Evolutionary conservation across 2,329 filamentous ascomycete genomes (phyloP), one percentile per base, ranked within the genome.

Genomic region (Trichoderma gracile): DNA sequence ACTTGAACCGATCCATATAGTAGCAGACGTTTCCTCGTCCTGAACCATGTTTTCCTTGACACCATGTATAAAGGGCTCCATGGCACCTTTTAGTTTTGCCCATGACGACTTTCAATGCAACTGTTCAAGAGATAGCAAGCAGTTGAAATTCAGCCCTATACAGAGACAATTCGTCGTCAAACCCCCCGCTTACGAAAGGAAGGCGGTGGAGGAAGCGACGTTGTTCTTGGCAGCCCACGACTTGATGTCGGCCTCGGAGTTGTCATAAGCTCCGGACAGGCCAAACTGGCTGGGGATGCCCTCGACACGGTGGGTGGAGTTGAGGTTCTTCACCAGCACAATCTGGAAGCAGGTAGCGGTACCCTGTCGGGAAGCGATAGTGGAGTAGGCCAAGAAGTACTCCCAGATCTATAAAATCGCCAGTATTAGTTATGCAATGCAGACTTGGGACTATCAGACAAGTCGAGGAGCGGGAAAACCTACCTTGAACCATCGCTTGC

Each of bases 401-500:
- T 96, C 92, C 92, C 93, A 96, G 78, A 96, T 96, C 88, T 91
- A 69, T 23, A 42, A 7, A 7, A 14, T n/a, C 23, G 14, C 19
- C 8, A 53, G 38, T 12, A 40, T 68, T 64, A 59, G 57, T 23
- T 21, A 38, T 7, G 10, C 3, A n/a, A 61, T 30, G 8, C 10
- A 33, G 4, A 33, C 3, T 9, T 40, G 6, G 7, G 25, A 6
- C 4, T 5, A 19, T 14, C 38, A 5, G 23, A 19, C 19, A 21
- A 3, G 5, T 25, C n/a, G 40, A 21, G 12, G 5, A 45, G 12
- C 33, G 33, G 33, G 9, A 46, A 46, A 40, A 8, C 90, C 82
- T 84, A 93, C 91, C 78, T 94, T 89, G 86, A 91, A 99, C 95
- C 95, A 99, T 75, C 91, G 85, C 75, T 90, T 88, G 73, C 95